A percentile compares a stretch with the other conserved stretches of the same genome.
Conservation (phyloP, 768 basidiomycete genomes). For the Leccinum subgranulosum region DNA sequence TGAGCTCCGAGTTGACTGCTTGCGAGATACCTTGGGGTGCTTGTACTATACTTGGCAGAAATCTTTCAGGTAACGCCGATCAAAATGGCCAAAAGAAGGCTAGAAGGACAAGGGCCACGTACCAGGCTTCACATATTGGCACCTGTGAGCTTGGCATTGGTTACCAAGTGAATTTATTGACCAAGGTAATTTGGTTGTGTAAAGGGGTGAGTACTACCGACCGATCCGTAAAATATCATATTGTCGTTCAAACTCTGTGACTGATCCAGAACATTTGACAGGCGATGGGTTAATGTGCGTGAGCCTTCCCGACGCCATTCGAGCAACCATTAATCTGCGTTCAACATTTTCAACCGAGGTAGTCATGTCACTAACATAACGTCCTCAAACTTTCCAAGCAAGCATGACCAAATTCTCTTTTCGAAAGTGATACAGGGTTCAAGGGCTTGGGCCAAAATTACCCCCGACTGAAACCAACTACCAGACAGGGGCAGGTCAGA, state of each 20-base stretch:
- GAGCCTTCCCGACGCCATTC: background rate
- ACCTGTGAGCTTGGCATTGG: no score
- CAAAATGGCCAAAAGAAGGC: background rate
- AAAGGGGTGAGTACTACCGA: background rate
- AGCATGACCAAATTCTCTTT: background rate
- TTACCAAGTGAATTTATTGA: no score
- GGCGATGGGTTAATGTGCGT: background rate
- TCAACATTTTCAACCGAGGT: background rate
- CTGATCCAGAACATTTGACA: background rate
- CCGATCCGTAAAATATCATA: background rate
- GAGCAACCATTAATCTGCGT: background rate
- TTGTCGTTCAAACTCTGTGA: background rate
- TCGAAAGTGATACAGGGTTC: background rate
- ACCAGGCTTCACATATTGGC: background rate
- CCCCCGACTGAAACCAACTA: background rate
- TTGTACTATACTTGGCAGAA: background rate
- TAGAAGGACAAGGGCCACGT: background rate
- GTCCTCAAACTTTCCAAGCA: background rate
- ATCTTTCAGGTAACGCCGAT: background rate
- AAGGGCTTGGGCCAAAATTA: background rate
- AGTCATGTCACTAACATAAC: background rate
- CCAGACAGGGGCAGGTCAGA: background rate
- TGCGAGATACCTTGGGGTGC: background rate
- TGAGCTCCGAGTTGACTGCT: background rate
- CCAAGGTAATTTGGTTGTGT: background rate